phyloP scores from a whole-genome alignment of 352 stramenopile species.

The Globisporangium middletonii region DNA sequence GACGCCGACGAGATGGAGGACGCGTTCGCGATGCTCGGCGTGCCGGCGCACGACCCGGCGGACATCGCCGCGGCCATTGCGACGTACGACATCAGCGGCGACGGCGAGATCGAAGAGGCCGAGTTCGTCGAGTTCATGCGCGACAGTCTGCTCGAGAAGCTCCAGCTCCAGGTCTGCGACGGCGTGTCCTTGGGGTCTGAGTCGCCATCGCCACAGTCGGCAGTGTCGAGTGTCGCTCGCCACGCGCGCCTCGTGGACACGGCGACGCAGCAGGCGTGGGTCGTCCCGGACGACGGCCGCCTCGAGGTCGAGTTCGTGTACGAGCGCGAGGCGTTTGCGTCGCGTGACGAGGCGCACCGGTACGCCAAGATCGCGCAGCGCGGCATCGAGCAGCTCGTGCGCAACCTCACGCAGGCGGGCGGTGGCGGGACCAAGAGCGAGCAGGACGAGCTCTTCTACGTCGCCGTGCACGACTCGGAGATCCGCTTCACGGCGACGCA shows the following conservation, averaged over 20 bases:
- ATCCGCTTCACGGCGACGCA: constrained; percentile 73
- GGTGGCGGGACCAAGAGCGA: constrained; percentile 48
- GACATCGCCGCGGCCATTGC: constrained; percentile 61
- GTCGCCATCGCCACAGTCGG: background rate
- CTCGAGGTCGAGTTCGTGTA: constrained; percentile 80
- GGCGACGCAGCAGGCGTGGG: constrained; percentile 55
- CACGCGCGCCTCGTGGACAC: constrained; percentile 38
- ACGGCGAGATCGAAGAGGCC: constrained; percentile 74
- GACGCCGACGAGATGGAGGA: constrained; percentile 68
- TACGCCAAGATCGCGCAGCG: constrained; percentile 57
- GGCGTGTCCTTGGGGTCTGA: too few species aligned
- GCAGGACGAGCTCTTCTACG: constrained; percentile 71
- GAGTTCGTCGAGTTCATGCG: constrained; percentile 84
- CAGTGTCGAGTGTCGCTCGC: background rate
- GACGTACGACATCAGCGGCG: constrained; percentile 66
- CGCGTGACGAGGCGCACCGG: constrained; percentile 41
- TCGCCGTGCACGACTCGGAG: constrained; percentile 73
- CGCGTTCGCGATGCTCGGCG: constrained; percentile 65
- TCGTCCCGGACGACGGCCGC: constrained; percentile 48
- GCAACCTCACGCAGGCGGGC: constrained; percentile 51
- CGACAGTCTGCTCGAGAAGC: constrained; percentile 46
- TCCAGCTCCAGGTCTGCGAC: constrained; percentile 38
- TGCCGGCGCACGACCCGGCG: constrained; percentile 50
- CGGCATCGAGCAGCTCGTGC: constrained; percentile 66
- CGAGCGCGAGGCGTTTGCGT: constrained; percentile 62